Base-by-base conservation (phyloP, 768 basidiomycete species). In the Plicaturopsis crispa region DNA sequence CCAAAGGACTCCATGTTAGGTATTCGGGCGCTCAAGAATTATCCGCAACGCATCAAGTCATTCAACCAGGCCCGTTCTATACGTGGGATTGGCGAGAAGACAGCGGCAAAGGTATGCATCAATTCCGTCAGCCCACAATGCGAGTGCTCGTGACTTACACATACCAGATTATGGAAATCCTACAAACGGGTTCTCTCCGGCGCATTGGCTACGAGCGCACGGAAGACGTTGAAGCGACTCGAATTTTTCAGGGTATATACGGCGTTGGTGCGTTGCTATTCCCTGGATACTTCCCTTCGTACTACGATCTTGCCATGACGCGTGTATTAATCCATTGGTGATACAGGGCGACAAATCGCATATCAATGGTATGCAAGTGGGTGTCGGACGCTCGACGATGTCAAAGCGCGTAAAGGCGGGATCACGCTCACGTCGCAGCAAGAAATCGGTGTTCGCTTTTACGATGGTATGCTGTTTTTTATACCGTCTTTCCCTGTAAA, bases 181-280 rank as follows among this genome's bases (percentile, higher is more conserved):
- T 89, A 18, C 53, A 78, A 41, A 89, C 87, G 0, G 88, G 88
- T 0, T 61, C 70, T n/a, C 64, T 89, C 21, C 66, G 67, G 16
- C 74, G 87, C 12, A 79, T 91, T 39, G 60, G 59, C 23, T 79
- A 78, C 40, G 84, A 85, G 54, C 67, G 61, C 17, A 82, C 80
- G 1, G 76, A 73, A 24, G 84, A 84, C 36, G 67, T 84, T 1
- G 53, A 62, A 26, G 70, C 69, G 0, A 67, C 70, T 3, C 60
- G 65, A 17, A 33, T 78, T 7, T 92, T 94, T 51, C 72, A 74
- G 38, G 84, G 85, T 6, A 82, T 96, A 31, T 93, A 93, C 49
- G 89, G 86, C 22, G 87, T 92, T 41, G 91, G 89, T 78, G 43
- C 43, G 80, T 59, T 39, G 26, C 34, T 13, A 2, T 37, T 6